Evolutionary conservation across 805 yeast species (phyloP).

Genomic region (Nakazawaea wickerhamii): DNA sequence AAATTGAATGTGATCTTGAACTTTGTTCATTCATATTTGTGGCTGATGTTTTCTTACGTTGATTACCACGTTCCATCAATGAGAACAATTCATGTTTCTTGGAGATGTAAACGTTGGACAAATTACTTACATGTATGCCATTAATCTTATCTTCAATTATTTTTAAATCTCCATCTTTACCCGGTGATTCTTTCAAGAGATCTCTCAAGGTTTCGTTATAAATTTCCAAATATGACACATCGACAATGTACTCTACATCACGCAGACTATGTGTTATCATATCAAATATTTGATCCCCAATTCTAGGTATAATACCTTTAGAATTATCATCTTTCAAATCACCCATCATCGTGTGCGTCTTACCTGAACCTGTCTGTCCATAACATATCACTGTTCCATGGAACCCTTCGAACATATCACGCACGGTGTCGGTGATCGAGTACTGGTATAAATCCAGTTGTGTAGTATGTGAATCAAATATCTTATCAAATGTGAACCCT

Average conservation of each 20-base stretch:
- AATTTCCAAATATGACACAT: conserved; percentile 74
- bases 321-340: conserved; percentile 27
- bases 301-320: conserved; percentile 69
- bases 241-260: conserved; percentile 60
- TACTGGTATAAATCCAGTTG: conserved; percentile 58
- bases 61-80: conserved; percentile 54
- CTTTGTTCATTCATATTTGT: conserved; percentile 71
- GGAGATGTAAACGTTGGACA: conserved; percentile 56
- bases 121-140: conserved; percentile 69
- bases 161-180: conserved; percentile 32
- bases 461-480: conserved; percentile 44
- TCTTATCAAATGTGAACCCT: conserved; percentile 57
- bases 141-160: conserved; percentile 59
- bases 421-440: conserved; percentile 57
- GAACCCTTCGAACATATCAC: conserved; percentile 68
- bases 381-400: conserved; percentile 75
- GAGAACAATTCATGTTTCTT: conserved; percentile 52
- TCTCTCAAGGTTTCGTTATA: conserved; percentile 51
- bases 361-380: conserved; percentile 79
- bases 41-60: conserved; percentile 48
- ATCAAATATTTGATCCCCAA: conserved; percentile 59
- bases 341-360: conserved; percentile 76
- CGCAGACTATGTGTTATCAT: conserved; percentile 40
- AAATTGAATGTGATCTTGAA: conserved; percentile 77
- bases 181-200: conserved; percentile 40